phyloP scores from a whole-genome alignment of 1,139 yeast species.

The Saccharomycopsis hybrid region DNA sequence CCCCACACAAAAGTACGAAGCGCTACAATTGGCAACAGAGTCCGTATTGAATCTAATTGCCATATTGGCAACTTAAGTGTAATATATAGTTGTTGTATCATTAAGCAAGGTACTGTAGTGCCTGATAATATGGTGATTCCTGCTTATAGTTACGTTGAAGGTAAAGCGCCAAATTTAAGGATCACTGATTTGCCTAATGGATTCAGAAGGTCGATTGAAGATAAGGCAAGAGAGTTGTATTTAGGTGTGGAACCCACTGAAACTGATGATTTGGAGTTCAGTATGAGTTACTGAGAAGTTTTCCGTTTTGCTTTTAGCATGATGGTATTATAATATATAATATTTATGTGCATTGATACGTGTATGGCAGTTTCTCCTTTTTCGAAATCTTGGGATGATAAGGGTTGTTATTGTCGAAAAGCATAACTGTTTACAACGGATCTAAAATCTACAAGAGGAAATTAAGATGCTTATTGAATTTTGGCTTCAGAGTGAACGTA shows the following conservation, averaged over 20 bases:
- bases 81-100: slow-evolving; percentile 55
- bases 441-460: too few species aligned
- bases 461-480: too few species aligned
- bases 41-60: slow-evolving; percentile 42
- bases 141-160: slow-evolving; percentile 48
- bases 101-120: slow-evolving; percentile 41
- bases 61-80: slow-evolving; percentile 38
- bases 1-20: slow-evolving; percentile 34
- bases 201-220: slow-evolving; percentile 39
- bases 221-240: slow-evolving; percentile 32
- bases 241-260: slow-evolving; percentile 10
- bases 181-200: slow-evolving; percentile 35
- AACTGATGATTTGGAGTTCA: too few species aligned
- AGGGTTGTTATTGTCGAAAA: too few species aligned
- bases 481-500: too few species aligned
- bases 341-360: too few species aligned
- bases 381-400: too few species aligned
- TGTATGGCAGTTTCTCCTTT: too few species aligned
- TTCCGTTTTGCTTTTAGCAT: too few species aligned
- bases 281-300: too few species aligned
- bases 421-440: too few species aligned
- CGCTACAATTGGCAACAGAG: slow-evolving; percentile 53
- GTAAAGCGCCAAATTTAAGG: slow-evolving; percentile 28
- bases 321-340: too few species aligned
- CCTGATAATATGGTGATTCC: slow-evolving; percentile 56